Conservation (phyloP, 371 early-diverging fungal genomes). For the Rhizopus arrhizus region DNA sequence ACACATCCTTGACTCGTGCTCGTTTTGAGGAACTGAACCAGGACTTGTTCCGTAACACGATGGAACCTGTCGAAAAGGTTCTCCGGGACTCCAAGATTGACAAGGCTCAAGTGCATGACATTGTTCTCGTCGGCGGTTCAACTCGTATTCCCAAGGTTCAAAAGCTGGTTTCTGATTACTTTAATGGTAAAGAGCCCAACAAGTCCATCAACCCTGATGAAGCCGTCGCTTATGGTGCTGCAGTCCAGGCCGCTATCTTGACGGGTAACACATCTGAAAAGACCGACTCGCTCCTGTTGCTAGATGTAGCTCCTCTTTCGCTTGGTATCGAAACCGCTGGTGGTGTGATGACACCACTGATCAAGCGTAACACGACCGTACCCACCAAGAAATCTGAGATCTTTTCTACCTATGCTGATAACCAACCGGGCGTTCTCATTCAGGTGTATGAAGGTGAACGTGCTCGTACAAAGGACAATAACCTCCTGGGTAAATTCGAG, state of each 20-base stretch:
- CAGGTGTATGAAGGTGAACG: slow-evolving; percentile 92
- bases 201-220: slow-evolving; percentile 96
- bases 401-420: slow-evolving; percentile 93
- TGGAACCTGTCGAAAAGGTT: slow-evolving; percentile 79
- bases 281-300: slow-evolving; percentile 70
- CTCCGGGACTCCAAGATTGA: slow-evolving; percentile 91
- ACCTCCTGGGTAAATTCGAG: slow-evolving; percentile 86
- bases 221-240: slow-evolving; percentile 97
- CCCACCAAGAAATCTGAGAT: slow-evolving; percentile 86
- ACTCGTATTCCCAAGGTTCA: slow-evolving; percentile 99
- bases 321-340: slow-evolving; percentile 93
- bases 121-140: slow-evolving; percentile 98
- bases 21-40: slow-evolving; percentile 91
- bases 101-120: slow-evolving; percentile 89
- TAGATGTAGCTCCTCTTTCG: slow-evolving; percentile 88
- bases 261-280: slow-evolving; percentile 54
- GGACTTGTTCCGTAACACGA: slow-evolving; percentile 81
- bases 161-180: slow-evolving; percentile 93
- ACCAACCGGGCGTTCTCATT: slow-evolving; percentile 88
- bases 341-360: slow-evolving; percentile 72
- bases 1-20: slow-evolving; percentile 88
- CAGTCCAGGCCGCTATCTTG: slow-evolving; percentile 91
- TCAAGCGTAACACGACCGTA: slow-evolving; percentile 86
- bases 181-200: slow-evolving; percentile 93
- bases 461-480: slow-evolving; percentile 86